Evolutionary conservation across 208 protist genomes (phyloP).

Genomic region (Wallacemonas collosoma): DNA sequence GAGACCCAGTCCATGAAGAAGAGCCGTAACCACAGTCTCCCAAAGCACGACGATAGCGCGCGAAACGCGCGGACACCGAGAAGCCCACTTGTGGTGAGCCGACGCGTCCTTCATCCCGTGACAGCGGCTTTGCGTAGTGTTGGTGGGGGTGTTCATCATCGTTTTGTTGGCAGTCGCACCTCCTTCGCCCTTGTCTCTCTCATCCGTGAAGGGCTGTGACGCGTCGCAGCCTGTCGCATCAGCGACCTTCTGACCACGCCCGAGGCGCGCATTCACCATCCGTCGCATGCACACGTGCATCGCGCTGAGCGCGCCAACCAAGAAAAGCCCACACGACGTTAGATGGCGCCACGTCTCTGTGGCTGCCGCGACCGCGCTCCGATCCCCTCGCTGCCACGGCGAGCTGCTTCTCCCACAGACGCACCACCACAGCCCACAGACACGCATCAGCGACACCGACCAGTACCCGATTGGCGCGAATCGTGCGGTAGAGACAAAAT

Average conservation of each 20-base stretch:
- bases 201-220: too few relatives aligned
- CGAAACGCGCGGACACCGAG: background rate
- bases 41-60: background rate
- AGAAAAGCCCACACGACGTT: constrained; percentile 4
- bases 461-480: constrained; percentile 8
- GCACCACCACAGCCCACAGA: constrained; percentile 14
- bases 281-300: background rate
- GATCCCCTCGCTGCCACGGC: constrained; percentile 10
- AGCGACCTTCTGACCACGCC: too few relatives aligned
- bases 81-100: too few relatives aligned
- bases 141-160: too few relatives aligned
- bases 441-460: constrained; percentile 1
- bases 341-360: background rate
- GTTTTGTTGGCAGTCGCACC: too few relatives aligned
- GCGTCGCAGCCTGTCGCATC: too few relatives aligned
- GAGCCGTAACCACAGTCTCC: background rate
- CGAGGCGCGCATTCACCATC: background rate
- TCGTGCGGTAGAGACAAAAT: constrained; percentile 1
- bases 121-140: too few relatives aligned
- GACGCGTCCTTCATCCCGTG: too few relatives aligned
- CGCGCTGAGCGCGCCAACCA: background rate
- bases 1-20: constrained; percentile 12
- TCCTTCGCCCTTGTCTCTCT: too few relatives aligned
- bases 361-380: background rate
- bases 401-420: background rate